Evolutionary conservation across 352 stramenopile genomes (phyloP), one percentile per base, ranked within the genome.

Genomic region (Globisporangium nodosum): DNA sequence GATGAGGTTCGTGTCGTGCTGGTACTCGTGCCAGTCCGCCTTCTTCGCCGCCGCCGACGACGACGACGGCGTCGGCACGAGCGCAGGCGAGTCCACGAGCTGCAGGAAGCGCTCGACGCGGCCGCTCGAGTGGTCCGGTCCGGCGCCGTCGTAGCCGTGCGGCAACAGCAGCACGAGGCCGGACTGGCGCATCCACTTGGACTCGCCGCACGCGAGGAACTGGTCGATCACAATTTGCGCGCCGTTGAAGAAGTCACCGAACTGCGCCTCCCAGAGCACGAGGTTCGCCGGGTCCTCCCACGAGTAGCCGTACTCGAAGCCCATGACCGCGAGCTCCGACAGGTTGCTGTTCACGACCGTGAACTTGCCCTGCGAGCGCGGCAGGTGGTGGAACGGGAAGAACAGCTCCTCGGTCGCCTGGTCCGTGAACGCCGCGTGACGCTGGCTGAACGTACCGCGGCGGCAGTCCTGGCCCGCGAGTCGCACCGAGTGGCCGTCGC

Each of bases 261-360:
- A 97, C 60, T 97, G 88, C 9, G 88, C 88, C 51, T 97, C 88
- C 88, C 88, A 97, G n/a, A 96, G 75, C 46, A 90, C 76, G 20
- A 97, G 61, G 63, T 87, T 89, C 27, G 71, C 55, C 5, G 85
- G 84, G 57, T 87, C 81, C 56, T 96, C 87, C 60, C 89, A 87
- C 33, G 81, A 94, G 70, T 97, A 97, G 16, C 88, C 88, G 56
- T 94, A 94, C 64, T 97, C 88, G 50, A 92, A 97, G 0, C 63
- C 88, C 76, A 97, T 90, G 56, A 95, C 88, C 13, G 79, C 88
- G 50, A 96, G 71, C 57, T 97, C 88, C 13, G 82, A 93, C 40
- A 96, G 50, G 66, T 92, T 86, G 54, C 81, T 92, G 71, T 92
- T 92, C 37, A 90, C 66, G 13, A 93, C 81, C 27, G 68, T 75